Conservation (phyloP, 495 filamentous ascomycete species). For the Bacidia rubella region DNA sequence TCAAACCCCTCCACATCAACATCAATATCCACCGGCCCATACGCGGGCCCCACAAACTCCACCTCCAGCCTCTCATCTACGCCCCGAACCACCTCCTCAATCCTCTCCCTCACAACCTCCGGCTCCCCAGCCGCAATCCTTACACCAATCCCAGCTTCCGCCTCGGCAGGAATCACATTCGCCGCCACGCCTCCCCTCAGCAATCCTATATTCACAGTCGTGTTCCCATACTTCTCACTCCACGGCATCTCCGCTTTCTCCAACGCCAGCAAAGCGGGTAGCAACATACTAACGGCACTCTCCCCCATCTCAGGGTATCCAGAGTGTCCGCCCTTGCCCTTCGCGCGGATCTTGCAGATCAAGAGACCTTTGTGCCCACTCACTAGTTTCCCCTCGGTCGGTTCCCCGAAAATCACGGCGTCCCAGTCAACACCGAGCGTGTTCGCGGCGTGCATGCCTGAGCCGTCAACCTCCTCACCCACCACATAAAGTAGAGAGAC, state of each 20-base stretch:
- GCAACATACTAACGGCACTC: conserved; percentile 61
- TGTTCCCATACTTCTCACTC: conserved; percentile 65
- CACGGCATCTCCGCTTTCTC: conserved; percentile 51
- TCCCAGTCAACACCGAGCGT: conserved; percentile 37
- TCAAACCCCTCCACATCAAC: conserved; percentile 73
- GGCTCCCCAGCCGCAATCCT: conserved; percentile 63
- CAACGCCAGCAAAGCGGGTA: conserved; percentile 51
- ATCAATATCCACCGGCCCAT: conserved; percentile 64
- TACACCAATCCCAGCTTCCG: conserved; percentile 50
- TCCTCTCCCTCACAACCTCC: conserved; percentile 33
- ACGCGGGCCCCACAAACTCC: conserved; percentile 41
- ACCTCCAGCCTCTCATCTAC: conserved; percentile 47
- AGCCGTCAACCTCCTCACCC: conserved; percentile 68
- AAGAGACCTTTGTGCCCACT: conserved; percentile 81
- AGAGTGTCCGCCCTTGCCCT: conserved; percentile 70
- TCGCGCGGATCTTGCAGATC: conserved; percentile 45
- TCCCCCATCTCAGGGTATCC: conserved; percentile 81
- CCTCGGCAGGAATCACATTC: conserved; percentile 72
- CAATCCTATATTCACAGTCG: conserved; percentile 72
- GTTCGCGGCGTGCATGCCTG: conserved; percentile 66
- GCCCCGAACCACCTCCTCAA: conserved; percentile 45
- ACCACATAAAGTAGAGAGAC: conserved; percentile 79
- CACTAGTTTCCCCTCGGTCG: conserved; percentile 74
- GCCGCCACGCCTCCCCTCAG: conserved; percentile 72
- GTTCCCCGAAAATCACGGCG: conserved; percentile 78